Percentiles rank a stretch among this genome's conserved stretches.
Conservation (phyloP, 441 rosid species). For the Mallotus japonicus region DNA sequence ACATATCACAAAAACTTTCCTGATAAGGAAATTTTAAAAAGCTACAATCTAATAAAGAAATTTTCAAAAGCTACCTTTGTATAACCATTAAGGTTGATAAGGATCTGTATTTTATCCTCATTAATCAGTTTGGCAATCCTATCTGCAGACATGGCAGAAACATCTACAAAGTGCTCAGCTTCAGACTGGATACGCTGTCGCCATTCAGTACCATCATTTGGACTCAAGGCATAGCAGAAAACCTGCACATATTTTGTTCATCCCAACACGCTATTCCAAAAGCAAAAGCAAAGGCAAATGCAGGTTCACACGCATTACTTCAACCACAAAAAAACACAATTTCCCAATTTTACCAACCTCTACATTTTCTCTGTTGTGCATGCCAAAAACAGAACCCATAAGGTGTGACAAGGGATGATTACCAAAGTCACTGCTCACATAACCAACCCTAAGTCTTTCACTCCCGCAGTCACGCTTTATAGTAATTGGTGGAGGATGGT, state of each 20-base stretch:
- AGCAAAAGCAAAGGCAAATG: background rate
- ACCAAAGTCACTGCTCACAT: conserved; percentile 99
- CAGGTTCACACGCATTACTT: background rate
- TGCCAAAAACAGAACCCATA: conserved; percentile 99
- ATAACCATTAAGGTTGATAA: conserved; percentile 91
- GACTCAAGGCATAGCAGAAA: conserved; percentile 94
- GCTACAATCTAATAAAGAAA: background rate
- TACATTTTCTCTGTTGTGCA: conserved; percentile 82
- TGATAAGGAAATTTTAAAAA: background rate
- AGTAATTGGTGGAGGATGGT: conserved; percentile 64
- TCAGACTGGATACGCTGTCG: conserved; percentile 88
- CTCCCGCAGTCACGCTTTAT: conserved; percentile 61
- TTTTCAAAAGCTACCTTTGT: conserved; percentile 55
- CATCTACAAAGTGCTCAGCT: conserved; percentile 90
- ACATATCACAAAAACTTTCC: background rate
- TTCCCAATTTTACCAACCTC: conserved; percentile 54
- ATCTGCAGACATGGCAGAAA: conserved; percentile 86
- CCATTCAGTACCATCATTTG: conserved; percentile 97
- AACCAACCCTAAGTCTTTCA: conserved; percentile 86
- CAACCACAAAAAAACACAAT: background rate
- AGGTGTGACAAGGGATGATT: conserved; percentile 98
- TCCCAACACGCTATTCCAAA: conserved; percentile 12
- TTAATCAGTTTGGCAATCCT: conserved; percentile 82
- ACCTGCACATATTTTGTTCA: conserved; percentile 45
- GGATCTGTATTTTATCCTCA: conserved; percentile 85